A percentile compares a stretch with the other conserved stretches of the same genome.
phyloP scores from a whole-genome alignment of 2,329 filamentous ascomycete species.

The Pyrenophora tritici-repentis region DNA sequence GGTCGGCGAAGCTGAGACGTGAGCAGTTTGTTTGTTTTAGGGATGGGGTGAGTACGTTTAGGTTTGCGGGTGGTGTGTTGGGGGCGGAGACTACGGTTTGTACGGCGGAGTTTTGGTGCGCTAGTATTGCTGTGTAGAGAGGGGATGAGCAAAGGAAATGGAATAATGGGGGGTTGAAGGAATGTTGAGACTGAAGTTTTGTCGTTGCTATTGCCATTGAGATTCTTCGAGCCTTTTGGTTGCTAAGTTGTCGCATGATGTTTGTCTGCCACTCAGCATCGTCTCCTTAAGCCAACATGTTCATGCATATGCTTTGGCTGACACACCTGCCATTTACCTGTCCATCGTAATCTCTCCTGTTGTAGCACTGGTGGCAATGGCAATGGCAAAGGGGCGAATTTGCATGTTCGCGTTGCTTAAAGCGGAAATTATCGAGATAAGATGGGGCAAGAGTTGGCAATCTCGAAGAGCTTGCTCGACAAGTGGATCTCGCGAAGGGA shows the following conservation, averaged over 20 bases:
- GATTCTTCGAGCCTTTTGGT: not conserved
- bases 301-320: not conserved
- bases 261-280: not conserved
- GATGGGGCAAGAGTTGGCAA: not conserved
- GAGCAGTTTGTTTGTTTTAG: conserved; percentile 28
- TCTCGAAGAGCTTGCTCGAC: not conserved
- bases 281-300: not conserved
- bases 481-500: not conserved
- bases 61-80: conserved; percentile 8
- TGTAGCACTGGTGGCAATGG: too few species aligned
- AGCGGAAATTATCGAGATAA: not conserved
- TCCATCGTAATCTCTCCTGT: too few species aligned
- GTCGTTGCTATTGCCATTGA: too few species aligned
- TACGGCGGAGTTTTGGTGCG: conserved; percentile 27
- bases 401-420: too few species aligned
- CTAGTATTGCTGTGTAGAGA: conserved; percentile 9
- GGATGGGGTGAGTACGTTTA: conserved; percentile 21
- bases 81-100: conserved; percentile 12
- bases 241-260: not conserved
- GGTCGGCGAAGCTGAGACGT: conserved; percentile 13
- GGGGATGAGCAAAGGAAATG: not conserved
- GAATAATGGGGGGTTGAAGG: too few species aligned
- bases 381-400: too few species aligned
- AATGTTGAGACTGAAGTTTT: too few species aligned
- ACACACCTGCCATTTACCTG: too few species aligned